Evolutionary conservation across 306 rosid genomes (phyloP), one percentile per base, ranked within the genome.

Genomic region (Senna siamea): DNA sequence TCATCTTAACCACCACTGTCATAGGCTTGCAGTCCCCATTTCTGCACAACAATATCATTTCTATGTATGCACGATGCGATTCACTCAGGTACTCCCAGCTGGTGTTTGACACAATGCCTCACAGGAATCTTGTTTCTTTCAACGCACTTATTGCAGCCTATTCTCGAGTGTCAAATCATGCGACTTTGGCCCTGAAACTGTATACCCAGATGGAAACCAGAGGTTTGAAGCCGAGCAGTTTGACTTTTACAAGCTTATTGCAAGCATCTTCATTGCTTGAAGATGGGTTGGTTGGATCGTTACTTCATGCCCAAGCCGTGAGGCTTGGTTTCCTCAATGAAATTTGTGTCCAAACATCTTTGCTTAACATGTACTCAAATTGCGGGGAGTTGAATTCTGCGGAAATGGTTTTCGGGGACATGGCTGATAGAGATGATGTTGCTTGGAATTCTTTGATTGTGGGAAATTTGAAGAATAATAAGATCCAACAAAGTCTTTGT

Each of bases 81-180:
- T 84, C 90, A 0, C 15, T 82, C 11, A 22, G 17, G 23, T 90
- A 85, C 37, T 74, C 97, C 19, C 85, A 41, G 41, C 57, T 67
- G 62, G 69, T 91, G 89, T 93, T 93, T 84, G 97, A 93, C 37
- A 83, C 64, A 89, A 93, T 91, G 97, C 90, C 94, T 41, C 88
- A 58, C 0, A 84, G 92, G 81, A 93, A 81, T 37, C 35, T 82
- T 41, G 92, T 93, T 78, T 91, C 96, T 13, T 91, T 82, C 74
- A 93, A 93, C 43, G 85, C 97, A 5, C 87, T 93, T 6, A 68
- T 88, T n/a, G 79, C 96, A 14, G 91, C 90, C 9, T 85, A 66
- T 72, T 86, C 94, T 37, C 90, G 93, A 54, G 72, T 44, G 18
- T 56, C 82, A 3, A 50, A 78, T 8, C 19, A 58, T 71, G 90